Conservation (phyloP, 352 stramenopile species). For the Blastocystis sp. region DNA sequence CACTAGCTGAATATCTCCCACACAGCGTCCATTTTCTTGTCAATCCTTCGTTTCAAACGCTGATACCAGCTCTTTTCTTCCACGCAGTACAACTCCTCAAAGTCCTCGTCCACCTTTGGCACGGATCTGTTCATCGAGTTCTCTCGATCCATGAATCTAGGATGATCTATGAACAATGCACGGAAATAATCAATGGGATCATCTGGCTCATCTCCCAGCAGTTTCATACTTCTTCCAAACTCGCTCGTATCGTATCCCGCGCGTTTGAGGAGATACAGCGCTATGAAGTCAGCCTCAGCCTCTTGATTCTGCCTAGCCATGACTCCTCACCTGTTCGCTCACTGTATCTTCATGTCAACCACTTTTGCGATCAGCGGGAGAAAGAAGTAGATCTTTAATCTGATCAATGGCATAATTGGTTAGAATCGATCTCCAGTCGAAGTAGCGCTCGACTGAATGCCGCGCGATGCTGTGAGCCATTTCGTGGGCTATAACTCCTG, state of each 20-base stretch:
- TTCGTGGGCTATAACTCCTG: slow-evolving; percentile 19
- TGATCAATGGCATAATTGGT: too few species aligned
- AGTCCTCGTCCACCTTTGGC: neutral
- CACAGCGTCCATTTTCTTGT: neutral
- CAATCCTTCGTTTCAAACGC: neutral
- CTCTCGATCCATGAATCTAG: neutral
- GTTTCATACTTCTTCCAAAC: neutral
- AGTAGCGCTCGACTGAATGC: neutral
- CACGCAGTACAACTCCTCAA: neutral
- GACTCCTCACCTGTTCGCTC: neutral
- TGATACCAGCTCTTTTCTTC: neutral
- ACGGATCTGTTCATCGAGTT: neutral
- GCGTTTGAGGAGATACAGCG: slow-evolving; percentile 19
- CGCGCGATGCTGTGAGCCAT: slow-evolving; percentile 4
- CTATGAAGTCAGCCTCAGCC: neutral
- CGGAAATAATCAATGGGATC: neutral
- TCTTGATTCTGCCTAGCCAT: neutral
- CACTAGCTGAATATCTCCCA: neutral
- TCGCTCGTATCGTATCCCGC: neutral
- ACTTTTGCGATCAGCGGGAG: neutral
- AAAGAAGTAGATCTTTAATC: neutral
- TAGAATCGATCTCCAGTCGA: too few species aligned
- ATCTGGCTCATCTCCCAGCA: neutral
- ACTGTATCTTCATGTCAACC: neutral
- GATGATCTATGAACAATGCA: neutral